Base-by-base conservation (phyloP, 768 basidiomycete species). In the Lyophyllum semitale region DNA sequence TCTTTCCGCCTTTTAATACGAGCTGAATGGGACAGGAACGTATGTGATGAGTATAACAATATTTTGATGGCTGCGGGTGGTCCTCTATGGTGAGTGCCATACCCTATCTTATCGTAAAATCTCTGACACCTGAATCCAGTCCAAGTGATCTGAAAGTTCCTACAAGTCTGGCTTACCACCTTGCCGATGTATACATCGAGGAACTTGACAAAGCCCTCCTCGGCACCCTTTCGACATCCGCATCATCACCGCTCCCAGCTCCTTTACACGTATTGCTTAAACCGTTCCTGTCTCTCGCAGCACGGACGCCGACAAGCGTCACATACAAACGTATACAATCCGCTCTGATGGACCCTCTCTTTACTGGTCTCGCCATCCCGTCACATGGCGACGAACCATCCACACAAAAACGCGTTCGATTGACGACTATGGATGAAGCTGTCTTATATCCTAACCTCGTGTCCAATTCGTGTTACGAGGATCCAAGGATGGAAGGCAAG, bases 121-220 rank as follows among this genome's bases (percentile, higher is more conserved):
- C 20, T 45, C 56, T n/a, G 32, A 43, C 58, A 29, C 30, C 11
- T 18, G 29, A 48, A 41, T 4, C 20, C 66, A 94, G 92, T 65
- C 80, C 85, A 9, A 74, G 80, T 49, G 88, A 97, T 63, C 75
- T 73, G 17, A 84, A 86, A 43, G 85, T 94, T 1, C 93, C 96
- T 1, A 71, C 78, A 3, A 85, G 94, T 56, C 77, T 99, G 18
- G 77, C 85, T 22, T 95, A 88, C 65, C 96, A 99, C 68, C 71
- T 98, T 18, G 80, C 88, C 13, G 96, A 99, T 67, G 84, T 98
- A 44, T 97, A 92, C 68, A 68, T 95, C 13, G 88, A 92, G 60
- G 96, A 98, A 67, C 81, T 99, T 32, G 84, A 97, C 65, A 93
- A 84, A 65, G 83, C 75, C 3, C 63, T 84, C 3, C 63, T 84